phyloP scores from a whole-genome alignment of 371 early-diverging fungal genomes.

The Circinella umbellata region DNA sequence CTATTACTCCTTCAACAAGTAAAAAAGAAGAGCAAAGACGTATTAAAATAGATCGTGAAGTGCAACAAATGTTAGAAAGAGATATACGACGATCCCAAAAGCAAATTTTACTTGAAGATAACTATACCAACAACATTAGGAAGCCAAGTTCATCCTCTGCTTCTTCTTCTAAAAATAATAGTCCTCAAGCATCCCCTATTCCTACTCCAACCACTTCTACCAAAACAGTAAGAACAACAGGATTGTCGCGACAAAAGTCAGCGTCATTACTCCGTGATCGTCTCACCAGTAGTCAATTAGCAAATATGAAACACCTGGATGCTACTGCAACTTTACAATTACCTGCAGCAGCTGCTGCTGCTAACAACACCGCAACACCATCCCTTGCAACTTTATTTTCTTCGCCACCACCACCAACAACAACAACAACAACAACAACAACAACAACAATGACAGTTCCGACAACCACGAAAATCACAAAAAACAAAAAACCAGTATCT shows the following conservation, averaged over 20 bases:
- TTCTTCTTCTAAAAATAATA: slow-evolving; percentile 10
- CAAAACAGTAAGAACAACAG: slow-evolving; percentile 5
- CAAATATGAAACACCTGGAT: slow-evolving; percentile 25
- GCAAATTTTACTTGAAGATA: slow-evolving; percentile 27
- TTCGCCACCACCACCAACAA: slow-evolving; percentile 6
- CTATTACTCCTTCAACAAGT: slow-evolving; percentile 1
- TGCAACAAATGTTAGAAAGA: slow-evolving; percentile 40
- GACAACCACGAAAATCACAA: no score
- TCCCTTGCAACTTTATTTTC: slow-evolving; percentile 9
- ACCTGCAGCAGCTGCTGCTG: slow-evolving; percentile 14
- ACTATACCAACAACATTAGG: background rate
- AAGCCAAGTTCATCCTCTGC: background rate
- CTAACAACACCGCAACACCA: slow-evolving; percentile 3
- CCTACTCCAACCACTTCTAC: slow-evolving; percentile 24
- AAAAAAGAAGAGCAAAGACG: slow-evolving; percentile 35
- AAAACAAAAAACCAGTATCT: slow-evolving; percentile 1
- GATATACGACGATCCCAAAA: slow-evolving; percentile 45
- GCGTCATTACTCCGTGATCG: slow-evolving; percentile 8
- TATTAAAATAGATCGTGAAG: slow-evolving; percentile 33
- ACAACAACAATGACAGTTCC: background rate
- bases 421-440: slow-evolving; percentile 11
- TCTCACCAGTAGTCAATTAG: slow-evolving; percentile 5
- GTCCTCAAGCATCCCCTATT: slow-evolving; percentile 26
- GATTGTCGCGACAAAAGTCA: slow-evolving; percentile 6
- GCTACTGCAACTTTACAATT: slow-evolving; percentile 29